Evolutionary conservation across 139 green algal genomes (phyloP), one percentile per base, ranked within the genome.

Genomic region (Astrephomene gubernaculifera): DNA sequence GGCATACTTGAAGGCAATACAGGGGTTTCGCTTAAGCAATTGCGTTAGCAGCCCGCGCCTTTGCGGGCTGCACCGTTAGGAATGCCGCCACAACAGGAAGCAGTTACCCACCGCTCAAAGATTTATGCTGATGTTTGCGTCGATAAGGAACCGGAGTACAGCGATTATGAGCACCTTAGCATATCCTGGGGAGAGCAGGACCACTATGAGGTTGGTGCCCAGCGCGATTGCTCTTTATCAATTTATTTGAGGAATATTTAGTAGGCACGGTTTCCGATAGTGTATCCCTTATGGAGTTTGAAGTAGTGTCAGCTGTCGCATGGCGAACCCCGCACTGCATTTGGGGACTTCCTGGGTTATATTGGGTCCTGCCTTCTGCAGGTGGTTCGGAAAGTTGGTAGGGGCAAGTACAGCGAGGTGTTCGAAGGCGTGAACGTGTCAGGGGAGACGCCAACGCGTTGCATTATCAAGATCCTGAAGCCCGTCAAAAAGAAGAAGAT

Each of bases 401-500:
- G 97, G 9, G 98, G 98, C 45, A 99, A 99, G 91, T 99, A 99
- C 91, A 97, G 92, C 87, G 98, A 99, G 89, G 98, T 99, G 43
- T 99, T 99, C 89, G 98, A 99, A 91, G 97, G 97, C 39, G 82
- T 98, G 25, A 95, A 98, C 78, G 89, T 91, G 8, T 67, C 90
- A 29, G 95, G 89, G 54, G 91, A 92, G 67, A 27, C 57, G 19
- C 54, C 57, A 10, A 82, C 96, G 35, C 92, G 92, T 31, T 99
- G 96, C 90, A 97, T 99, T 73, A 98, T 98, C 88, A 99, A 99
- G 83, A 98, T 99, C 61, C 90, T 99, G 12, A 99, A 99, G 83
- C 97, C 97, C 10, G 97, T 99, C 33, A 99, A 99, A 88, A 99
- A 99, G 92, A 99, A 99, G 87, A 99, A 99, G 92, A 99, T 99